Base-by-base conservation (phyloP, 2,329 filamentous ascomycete species). In the Aureobasidium sp. region DNA sequence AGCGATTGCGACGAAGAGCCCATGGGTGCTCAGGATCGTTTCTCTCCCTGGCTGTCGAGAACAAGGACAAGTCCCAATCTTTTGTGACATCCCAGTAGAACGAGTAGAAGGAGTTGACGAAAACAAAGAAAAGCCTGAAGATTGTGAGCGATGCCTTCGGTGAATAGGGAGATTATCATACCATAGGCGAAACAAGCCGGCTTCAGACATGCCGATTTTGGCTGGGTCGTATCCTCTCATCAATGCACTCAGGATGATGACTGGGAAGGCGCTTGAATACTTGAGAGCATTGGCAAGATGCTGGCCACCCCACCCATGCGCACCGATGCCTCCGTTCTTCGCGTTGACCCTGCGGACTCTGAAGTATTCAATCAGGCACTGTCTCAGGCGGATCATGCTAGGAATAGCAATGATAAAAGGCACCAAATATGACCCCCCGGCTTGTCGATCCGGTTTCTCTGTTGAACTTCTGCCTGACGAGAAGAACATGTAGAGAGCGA, bases 61-160 rank as follows among this genome's bases (percentile, higher is more conserved):
- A 89, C 15, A 97, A 81, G 0, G 88, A 90, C 65, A 99, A 81
- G 71, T 97, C 94, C 94, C 94, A 99, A 79, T 99, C 94, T 77
- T 92, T 94, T 61, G 90, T 83, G 34, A 97, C 86, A 70, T 99
- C 94, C 94, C 94, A 99, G 80, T 94, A 99, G 78, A 97, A 97
- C n/a, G 89, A 91, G 77, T 96, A 99, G 48, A 89, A 79, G 15
- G 90, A 95, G 74, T 99, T 97, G 69, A 94, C 71, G 37, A 91
- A 78, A 34, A 90, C 88, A 47, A 88, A 88, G 39, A 82, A 75
- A 34, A 95, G 78, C 87, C 90, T 94, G 52, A 78, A 77, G 11
- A 20, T 12, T 17, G 31, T 63, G 39, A 34, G 31, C 9, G 31
- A 34, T 34, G 31, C 9, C 8, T 9, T 34, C 31, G 8, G 31